phyloP scores from a whole-genome alignment of 352 stramenopile genomes.

The Phytophthora cactorum region DNA sequence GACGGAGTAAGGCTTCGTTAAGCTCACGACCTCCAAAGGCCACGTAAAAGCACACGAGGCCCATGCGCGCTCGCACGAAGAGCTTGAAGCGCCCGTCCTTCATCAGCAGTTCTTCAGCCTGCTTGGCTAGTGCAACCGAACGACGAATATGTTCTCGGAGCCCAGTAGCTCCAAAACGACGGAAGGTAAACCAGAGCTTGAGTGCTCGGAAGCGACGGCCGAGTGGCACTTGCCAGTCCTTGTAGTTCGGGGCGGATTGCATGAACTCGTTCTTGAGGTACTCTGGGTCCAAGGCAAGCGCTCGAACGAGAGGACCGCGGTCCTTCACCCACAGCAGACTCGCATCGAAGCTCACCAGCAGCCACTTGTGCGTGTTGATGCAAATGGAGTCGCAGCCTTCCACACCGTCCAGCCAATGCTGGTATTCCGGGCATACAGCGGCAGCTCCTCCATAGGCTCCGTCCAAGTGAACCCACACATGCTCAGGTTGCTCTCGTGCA shows the following conservation, averaged over 20 bases:
- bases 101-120: slow-evolving; percentile 47
- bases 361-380: slow-evolving; percentile 83
- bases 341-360: slow-evolving; percentile 72
- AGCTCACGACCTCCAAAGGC: slow-evolving; percentile 50
- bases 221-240: slow-evolving; percentile 82
- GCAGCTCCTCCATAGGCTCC: slow-evolving; percentile 68
- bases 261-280: slow-evolving; percentile 82
- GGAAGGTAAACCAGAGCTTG: slow-evolving; percentile 79
- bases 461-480: slow-evolving; percentile 72
- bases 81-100: slow-evolving; percentile 60
- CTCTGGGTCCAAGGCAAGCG: slow-evolving; percentile 63
- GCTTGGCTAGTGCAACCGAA: slow-evolving; percentile 54
- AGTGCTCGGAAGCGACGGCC: slow-evolving; percentile 70
- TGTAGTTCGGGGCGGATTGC: slow-evolving; percentile 57
- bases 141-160: slow-evolving; percentile 60
- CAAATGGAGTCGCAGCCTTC: slow-evolving; percentile 74
- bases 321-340: slow-evolving; percentile 73
- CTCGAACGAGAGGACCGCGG: slow-evolving; percentile 53
- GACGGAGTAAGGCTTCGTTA: slow-evolving; percentile 56
- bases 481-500: slow-evolving; percentile 39
- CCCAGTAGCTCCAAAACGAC: slow-evolving; percentile 62
- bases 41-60: slow-evolving; percentile 70
- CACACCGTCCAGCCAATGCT: slow-evolving; percentile 51
- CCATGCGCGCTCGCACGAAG: slow-evolving; percentile 54
- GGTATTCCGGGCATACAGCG: slow-evolving; percentile 58